Evolutionary conservation across 441 rosid genomes (phyloP).

Genomic region (Dalechampia spathulata): DNA sequence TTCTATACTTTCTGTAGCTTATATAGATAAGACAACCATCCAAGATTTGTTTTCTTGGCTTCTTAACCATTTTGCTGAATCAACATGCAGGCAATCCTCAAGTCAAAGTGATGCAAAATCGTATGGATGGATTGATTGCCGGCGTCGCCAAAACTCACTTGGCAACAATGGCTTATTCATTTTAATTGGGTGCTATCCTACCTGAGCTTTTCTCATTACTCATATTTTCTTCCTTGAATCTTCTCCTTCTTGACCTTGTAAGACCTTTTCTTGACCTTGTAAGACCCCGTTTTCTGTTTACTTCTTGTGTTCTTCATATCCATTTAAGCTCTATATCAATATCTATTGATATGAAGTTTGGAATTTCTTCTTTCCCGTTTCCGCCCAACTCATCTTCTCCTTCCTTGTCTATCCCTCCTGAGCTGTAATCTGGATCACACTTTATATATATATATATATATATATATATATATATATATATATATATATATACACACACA

Average conservation of each 20-base stretch:
- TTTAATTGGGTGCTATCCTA: constrained; percentile 65
- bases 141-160: constrained; percentile 6
- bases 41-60: no score
- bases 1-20: no score
- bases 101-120: not conserved
- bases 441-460: no score
- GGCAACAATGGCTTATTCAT: constrained; percentile 6
- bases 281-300: constrained; percentile 38
- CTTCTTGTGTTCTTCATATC: no score
- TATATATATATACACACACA: no score
- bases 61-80: no score
- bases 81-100: constrained; percentile 4
- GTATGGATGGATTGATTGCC: not conserved
- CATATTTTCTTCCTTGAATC: not conserved
- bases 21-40: no score
- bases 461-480: no score
- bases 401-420: constrained; percentile 94
- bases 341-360: constrained; percentile 16
- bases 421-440: no score
- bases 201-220: constrained; percentile 51
- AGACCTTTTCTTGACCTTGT: constrained; percentile 99
- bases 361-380: constrained; percentile 9
- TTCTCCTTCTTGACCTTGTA: constrained; percentile 92
- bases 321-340: constrained; percentile 10
- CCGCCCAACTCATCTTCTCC: constrained; percentile 57